These are phyloP conservation scores for Pseudogymnoascus sp. DNA, from an alignment of 2,329 filamentous ascomycete genomes.

Conservation along the genomic window DNA sequence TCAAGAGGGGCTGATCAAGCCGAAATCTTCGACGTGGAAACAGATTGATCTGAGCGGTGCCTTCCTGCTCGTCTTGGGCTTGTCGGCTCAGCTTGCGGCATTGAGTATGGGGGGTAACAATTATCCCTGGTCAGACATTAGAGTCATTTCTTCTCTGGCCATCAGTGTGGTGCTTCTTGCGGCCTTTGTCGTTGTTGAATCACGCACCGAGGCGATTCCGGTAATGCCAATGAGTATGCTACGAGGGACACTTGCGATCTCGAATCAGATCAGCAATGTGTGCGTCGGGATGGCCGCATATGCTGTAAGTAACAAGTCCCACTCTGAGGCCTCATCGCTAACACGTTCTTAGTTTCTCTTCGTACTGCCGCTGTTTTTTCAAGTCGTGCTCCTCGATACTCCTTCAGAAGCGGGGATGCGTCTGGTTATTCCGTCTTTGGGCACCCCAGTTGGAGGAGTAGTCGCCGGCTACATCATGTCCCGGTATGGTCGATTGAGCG, in stretches of 20 bases:
- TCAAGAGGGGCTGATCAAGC: constrained; percentile 17
- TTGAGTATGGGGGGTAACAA: constrained; percentile 49
- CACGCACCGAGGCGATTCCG: constrained; percentile 41
- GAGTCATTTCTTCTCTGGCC: constrained; percentile 38
- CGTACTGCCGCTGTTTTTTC: constrained; percentile 63
- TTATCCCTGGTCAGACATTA: constrained; percentile 41
- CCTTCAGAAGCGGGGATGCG: constrained; percentile 56
- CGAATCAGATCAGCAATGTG: constrained; percentile 50
- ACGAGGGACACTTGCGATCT: constrained; percentile 43
- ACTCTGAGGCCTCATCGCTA: not conserved
- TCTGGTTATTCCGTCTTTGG: constrained; percentile 54
- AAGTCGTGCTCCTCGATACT: constrained; percentile 55
- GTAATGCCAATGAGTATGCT: constrained; percentile 50
- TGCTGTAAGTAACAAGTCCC: constrained; percentile 37
- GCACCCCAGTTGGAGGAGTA: constrained; percentile 48
- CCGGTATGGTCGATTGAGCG: constrained; percentile 42
- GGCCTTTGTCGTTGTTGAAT: constrained; percentile 41
- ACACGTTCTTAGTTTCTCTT: constrained; percentile 46
- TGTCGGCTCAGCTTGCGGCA: constrained; percentile 49
- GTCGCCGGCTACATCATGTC: constrained; percentile 51
- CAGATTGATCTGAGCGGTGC: constrained; percentile 52
- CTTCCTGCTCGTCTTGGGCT: constrained; percentile 45
- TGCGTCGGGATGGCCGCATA: constrained; percentile 54
- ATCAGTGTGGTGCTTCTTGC: constrained; percentile 36
- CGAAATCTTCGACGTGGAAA: constrained; percentile 36